These are phyloP conservation scores for Graphiopsis chlorocephala DNA, from an alignment of 2,329 filamentous ascomycete genomes.

Conservation along the genomic window DNA sequence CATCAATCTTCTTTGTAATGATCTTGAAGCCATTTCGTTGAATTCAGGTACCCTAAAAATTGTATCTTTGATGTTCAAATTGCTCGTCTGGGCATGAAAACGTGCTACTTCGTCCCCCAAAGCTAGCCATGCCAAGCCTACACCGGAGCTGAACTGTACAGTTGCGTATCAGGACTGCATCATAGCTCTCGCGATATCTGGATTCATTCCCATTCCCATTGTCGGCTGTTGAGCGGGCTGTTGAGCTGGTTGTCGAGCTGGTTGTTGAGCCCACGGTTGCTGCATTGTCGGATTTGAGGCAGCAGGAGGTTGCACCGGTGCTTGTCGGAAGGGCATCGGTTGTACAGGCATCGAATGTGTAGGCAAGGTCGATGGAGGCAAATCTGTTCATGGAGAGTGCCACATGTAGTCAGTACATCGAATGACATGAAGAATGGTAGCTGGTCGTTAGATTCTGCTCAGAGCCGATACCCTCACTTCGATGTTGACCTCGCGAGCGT, in stretches of 20 bases:
- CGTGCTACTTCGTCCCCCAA: neutral
- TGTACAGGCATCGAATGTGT: neutral
- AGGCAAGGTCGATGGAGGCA: neutral
- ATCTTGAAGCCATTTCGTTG: neutral
- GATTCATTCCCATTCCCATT: neutral
- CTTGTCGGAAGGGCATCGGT: neutral
- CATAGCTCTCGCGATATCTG: neutral
- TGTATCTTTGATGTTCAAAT: neutral
- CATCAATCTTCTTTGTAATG: neutral
- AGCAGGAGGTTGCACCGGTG: neutral
- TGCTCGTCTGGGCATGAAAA: neutral
- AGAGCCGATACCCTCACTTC: neutral
- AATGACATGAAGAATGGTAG: neutral
- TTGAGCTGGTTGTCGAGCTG: neutral
- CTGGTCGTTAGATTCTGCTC: neutral
- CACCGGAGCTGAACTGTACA: neutral
- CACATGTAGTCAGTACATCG: neutral
- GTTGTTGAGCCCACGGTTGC: neutral
- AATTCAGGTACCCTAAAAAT: neutral
- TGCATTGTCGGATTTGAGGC: neutral
- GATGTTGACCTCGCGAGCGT: neutral
- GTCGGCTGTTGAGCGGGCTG: neutral
- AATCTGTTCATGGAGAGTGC: neutral
- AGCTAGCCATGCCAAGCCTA: neutral
- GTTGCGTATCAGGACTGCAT: neutral